phyloP scores from a whole-genome alignment of 2,329 filamentous ascomycete species.

The Penicillium hesseltinei region DNA sequence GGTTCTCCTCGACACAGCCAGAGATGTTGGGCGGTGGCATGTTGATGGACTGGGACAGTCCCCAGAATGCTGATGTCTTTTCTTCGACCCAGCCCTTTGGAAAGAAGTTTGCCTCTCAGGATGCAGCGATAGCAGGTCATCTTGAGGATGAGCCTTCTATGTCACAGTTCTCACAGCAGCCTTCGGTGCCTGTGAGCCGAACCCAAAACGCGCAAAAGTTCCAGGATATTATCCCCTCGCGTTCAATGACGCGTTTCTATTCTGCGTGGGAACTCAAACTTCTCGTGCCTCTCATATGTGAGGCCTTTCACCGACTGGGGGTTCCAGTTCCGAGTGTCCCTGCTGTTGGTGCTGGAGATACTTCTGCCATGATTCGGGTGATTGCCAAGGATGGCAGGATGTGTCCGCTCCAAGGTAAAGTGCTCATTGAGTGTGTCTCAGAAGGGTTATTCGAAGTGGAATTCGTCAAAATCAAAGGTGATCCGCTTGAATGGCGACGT shows the following conservation, averaged over 20 bases:
- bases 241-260: slow-evolving; percentile 88
- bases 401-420: slow-evolving; percentile 45
- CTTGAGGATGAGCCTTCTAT: slow-evolving; percentile 82
- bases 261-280: slow-evolving; percentile 73
- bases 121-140: slow-evolving; percentile 54
- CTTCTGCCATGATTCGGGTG: slow-evolving; percentile 66
- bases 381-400: slow-evolving; percentile 62
- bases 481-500: slow-evolving; percentile 92
- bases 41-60: slow-evolving; percentile 85
- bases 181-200: slow-evolving; percentile 74
- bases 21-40: slow-evolving; percentile 72
- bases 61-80: slow-evolving; percentile 52
- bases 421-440: slow-evolving; percentile 46
- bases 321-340: slow-evolving; percentile 63
- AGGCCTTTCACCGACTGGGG: slow-evolving; percentile 80
- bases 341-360: slow-evolving; percentile 47
- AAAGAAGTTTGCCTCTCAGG: slow-evolving; percentile 34
- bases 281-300: slow-evolving; percentile 74
- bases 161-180: slow-evolving; percentile 77
- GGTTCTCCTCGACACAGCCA: slow-evolving; percentile 79
- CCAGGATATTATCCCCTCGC: slow-evolving; percentile 83
- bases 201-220: slow-evolving; percentile 89
- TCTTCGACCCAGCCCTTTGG: slow-evolving; percentile 50
- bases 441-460: slow-evolving; percentile 75
- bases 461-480: slow-evolving; percentile 92